Conservation (phyloP, 2,329 filamentous ascomycete species). For the Neofusicoccum umdonicola region DNA sequence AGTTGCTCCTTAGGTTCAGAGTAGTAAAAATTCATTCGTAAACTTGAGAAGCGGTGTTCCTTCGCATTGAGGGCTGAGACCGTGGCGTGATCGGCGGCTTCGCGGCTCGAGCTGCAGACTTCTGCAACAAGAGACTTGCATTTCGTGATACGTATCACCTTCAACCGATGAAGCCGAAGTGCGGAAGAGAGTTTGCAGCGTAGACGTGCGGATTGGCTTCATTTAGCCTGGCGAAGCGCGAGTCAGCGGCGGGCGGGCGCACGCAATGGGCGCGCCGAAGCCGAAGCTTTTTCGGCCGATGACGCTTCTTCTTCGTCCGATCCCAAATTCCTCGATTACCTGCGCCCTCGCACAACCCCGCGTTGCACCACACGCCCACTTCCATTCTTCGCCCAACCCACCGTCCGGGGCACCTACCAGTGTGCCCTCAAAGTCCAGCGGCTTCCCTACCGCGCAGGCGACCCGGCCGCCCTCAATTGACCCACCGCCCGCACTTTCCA, state of each 20-base stretch:
- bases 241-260: background rate
- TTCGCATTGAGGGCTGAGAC: too few relatives aligned
- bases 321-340: background rate
- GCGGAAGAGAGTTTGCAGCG: background rate
- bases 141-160: too few relatives aligned
- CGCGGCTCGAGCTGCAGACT: background rate
- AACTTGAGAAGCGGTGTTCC: too few relatives aligned
- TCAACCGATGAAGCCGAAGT: background rate
- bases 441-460: too few relatives aligned
- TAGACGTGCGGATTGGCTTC: conserved; percentile 2
- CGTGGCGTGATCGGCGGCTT: background rate
- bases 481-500: too few relatives aligned
- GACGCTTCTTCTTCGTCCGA: background rate
- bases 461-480: too few relatives aligned
- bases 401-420: background rate
- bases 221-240: background rate
- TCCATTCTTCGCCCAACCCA: background rate
- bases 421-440: background rate
- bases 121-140: background rate
- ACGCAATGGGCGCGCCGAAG: conserved; percentile 6
- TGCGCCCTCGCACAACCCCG: background rate
- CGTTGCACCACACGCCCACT: background rate
- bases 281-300: conserved; percentile 2
- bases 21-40: too few relatives aligned
- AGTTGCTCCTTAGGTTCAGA: background rate